These are phyloP conservation scores for Anisogramma anomala DNA, from an alignment of 2,329 filamentous ascomycete genomes.

Conservation along the genomic window DNA sequence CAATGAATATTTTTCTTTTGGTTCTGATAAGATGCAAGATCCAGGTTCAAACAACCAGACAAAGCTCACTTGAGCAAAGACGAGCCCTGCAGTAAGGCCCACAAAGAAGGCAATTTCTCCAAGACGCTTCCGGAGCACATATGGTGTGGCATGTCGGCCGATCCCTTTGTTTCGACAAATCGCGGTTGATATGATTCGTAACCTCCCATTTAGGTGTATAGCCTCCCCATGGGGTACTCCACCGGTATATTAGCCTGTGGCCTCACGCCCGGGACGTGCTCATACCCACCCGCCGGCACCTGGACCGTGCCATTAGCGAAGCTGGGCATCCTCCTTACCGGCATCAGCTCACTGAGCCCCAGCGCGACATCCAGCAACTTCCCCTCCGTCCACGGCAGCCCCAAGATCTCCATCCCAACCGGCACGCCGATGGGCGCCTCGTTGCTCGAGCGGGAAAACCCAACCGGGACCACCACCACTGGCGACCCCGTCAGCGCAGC, in stretches of 20 bases:
- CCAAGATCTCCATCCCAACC: constrained; percentile 54
- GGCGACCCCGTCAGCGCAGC: constrained; percentile 30
- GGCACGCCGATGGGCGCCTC: constrained; percentile 47
- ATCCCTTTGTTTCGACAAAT: too few relatives aligned
- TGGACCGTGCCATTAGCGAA: constrained; percentile 10
- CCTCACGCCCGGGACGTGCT: constrained; percentile 30
- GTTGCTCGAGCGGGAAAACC: constrained; percentile 36
- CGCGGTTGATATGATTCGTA: too few relatives aligned
- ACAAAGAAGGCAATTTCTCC: too few relatives aligned
- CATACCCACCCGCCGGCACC: constrained; percentile 29
- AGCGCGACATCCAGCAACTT: constrained; percentile 43
- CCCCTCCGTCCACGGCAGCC: constrained; percentile 42
- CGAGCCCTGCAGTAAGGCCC: too few relatives aligned
- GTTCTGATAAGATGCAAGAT: too few relatives aligned
- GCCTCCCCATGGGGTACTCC: constrained; percentile 36
- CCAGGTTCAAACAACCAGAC: too few relatives aligned
- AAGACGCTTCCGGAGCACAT: too few relatives aligned
- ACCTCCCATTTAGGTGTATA: constrained; percentile 14
- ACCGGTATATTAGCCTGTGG: constrained; percentile 32
- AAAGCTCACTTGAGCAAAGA: too few relatives aligned
- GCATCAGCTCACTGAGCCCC: constrained; percentile 33
- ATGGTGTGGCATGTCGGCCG: too few relatives aligned
- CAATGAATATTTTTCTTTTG: too few relatives aligned
- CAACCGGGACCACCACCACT: constrained; percentile 36
- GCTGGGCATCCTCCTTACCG: constrained; percentile 33